Evolutionary conservation across 441 rosid species (phyloP).

Genomic region (Raphanus hybrid): DNA sequence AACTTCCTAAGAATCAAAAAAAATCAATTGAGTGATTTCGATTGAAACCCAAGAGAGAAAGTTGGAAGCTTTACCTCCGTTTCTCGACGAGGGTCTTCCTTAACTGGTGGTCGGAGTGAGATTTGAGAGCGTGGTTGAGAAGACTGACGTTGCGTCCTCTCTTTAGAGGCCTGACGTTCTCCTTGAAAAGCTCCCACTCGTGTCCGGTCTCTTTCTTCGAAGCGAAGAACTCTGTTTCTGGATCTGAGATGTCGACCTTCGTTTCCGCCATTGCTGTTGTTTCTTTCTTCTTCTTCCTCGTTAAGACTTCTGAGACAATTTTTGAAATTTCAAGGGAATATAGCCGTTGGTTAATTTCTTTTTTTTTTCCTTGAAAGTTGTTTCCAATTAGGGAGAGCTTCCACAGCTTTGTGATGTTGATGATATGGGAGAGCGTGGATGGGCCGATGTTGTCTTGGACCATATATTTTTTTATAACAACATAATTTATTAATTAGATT

Average conservation of each 20-base stretch:
- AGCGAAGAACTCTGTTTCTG: not conserved
- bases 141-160: not conserved
- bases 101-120: not conserved
- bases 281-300: not conserved
- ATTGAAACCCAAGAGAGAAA: not conserved
- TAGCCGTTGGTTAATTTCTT: not conserved
- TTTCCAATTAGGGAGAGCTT: not conserved
- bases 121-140: not conserved
- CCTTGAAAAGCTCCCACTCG: constrained; percentile 7
- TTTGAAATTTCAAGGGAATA: not conserved
- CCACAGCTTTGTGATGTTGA: not conserved
- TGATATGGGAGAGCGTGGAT: not conserved
- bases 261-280: not conserved
- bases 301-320: not conserved
- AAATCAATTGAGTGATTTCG: not conserved
- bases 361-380: no score
- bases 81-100: not conserved
- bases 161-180: not conserved
- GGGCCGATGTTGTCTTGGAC: not conserved
- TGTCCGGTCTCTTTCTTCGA: not conserved
- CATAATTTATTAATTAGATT: no score
- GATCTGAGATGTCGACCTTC: not conserved
- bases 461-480: no score
- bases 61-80: not conserved
- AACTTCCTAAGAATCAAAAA: not conserved